These are phyloP conservation scores for Corymbia citriodora DNA, from an alignment of 441 rosid species.

Conservation along the genomic window DNA sequence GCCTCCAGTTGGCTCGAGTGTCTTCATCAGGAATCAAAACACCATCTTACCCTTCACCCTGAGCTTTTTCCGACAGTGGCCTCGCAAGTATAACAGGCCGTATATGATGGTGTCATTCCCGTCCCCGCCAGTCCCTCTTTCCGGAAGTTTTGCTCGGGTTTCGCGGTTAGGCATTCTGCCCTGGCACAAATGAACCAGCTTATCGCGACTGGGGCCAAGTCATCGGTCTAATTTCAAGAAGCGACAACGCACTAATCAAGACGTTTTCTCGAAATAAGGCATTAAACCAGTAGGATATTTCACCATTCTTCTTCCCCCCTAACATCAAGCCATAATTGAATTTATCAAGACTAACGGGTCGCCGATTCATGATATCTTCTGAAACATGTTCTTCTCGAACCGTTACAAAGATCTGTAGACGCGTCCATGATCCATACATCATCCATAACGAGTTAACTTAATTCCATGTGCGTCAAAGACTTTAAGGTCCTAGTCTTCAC, in stretches of 20 bases:
- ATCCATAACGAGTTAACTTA: not conserved
- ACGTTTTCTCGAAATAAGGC: not conserved
- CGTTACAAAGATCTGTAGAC: not conserved
- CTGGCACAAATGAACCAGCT: not conserved
- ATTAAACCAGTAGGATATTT: not conserved
- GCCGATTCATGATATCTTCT: not conserved
- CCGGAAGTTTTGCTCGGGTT: not conserved
- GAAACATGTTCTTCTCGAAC: not conserved
- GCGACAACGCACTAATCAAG: not conserved
- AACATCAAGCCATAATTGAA: not conserved
- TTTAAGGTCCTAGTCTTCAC: not conserved
- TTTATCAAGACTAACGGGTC: not conserved
- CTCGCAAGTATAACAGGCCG: not conserved
- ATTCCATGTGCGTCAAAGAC: not conserved
- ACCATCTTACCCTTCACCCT: not conserved
- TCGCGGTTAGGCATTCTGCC: not conserved
- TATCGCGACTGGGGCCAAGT: accelerated
- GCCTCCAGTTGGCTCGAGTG: not conserved
- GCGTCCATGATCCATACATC: not conserved
- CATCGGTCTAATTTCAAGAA: not conserved
- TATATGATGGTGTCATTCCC: not conserved
- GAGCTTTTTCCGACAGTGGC: not conserved
- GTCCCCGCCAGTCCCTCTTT: not conserved
- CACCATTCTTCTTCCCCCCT: not conserved
- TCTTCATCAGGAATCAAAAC: not conserved